Base-by-base conservation (phyloP, 306 rosid species). In the Trifolium dubium region DNA sequence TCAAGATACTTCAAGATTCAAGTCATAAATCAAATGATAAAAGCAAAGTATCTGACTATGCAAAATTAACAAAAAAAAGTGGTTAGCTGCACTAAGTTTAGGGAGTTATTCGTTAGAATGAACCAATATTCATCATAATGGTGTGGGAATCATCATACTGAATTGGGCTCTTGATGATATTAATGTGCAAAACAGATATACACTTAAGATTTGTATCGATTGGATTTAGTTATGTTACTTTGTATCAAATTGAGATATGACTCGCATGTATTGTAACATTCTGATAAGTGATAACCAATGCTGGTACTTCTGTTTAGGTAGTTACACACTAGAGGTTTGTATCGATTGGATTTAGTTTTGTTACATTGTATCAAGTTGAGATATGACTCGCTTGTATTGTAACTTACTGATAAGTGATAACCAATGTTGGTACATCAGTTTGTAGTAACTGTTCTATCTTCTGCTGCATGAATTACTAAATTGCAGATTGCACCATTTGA, bases 401-500 rank as follows among this genome's bases (percentile, higher is more conserved):
- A 15, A 53, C 29, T 17, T 8, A 18, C 31, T 53, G 29, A 53
- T 53, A 18, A 3, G 5, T 53, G 13, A 53, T 18, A 53, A 53
- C 31, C 31, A 53, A 53, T 8, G 17, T 14, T 59, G 62, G 40
- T 64, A n/a, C 9, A 23, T 65, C 18, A 41, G 14, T 68, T 76
- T 47, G 50, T 63, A 23, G 43, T 51, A 41, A 37, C 14, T 4
- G 13, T 40, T 59, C 50, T 31, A 8, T 14, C 51, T 65, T 65
- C 40, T 67, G 47, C 13, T 62, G 30, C 17, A 4, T 10, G 28
- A 12, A 47, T 73, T 80, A 40, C 55, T 49, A 14, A 67, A 70
- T 84, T 58, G 71, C 86, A 94, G 99, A 82, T 94, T 63, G 88
- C 78, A n/a, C 96, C 98, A 5, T 92, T 94, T 77, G 99, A 94